Conservation (phyloP, 345 rosid genomes). For the Noccaea bulbosa region DNA sequence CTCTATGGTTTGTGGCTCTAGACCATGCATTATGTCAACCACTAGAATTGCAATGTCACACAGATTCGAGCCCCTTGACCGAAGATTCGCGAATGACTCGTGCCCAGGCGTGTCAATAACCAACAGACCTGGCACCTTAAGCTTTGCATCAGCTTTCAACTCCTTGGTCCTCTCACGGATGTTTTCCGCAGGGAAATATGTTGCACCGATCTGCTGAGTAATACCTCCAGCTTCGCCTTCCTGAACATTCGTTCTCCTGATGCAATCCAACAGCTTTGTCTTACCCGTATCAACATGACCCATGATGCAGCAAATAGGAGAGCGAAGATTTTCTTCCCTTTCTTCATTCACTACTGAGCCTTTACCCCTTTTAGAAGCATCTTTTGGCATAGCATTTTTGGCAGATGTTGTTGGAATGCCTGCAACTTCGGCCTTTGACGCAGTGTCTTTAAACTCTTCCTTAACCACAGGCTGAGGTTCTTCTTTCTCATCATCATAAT, state of each 20-base stretch:
- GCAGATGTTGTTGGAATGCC: constrained; percentile 31
- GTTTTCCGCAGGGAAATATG: constrained; percentile 88
- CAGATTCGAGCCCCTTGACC: constrained; percentile 88
- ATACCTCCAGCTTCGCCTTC: constrained; percentile 99
- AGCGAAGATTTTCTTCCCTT: constrained; percentile 69
- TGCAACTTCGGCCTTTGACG: constrained; percentile 3
- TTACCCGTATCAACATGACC: constrained; percentile 98
- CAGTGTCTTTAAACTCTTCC: constrained; percentile 53
- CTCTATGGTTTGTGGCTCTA: constrained; percentile 88
- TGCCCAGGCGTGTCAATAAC: constrained; percentile 98
- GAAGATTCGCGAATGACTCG: constrained; percentile 78
- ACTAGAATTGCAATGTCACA: constrained; percentile 96
- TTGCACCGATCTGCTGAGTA: constrained; percentile 97
- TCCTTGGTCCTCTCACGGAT: constrained; percentile 94
- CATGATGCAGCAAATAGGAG: constrained; percentile 94
- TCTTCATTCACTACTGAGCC: constrained; percentile 44
- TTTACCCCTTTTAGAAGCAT: constrained; percentile 48
- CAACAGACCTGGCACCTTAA: constrained; percentile 90
- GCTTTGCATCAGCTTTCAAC: constrained; percentile 81
- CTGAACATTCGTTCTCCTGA: constrained; percentile 93
- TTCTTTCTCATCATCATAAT: constrained; percentile 74
- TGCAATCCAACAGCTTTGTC: constrained; percentile 89
- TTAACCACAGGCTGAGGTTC: constrained; percentile 57
- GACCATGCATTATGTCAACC: constrained; percentile 89
- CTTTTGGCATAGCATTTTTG: constrained; percentile 29